Percentiles rank a stretch among this genome's conserved stretches.
Conservation (phyloP, 345 rosid genomes). For the Fremontodendron californicum region DNA sequence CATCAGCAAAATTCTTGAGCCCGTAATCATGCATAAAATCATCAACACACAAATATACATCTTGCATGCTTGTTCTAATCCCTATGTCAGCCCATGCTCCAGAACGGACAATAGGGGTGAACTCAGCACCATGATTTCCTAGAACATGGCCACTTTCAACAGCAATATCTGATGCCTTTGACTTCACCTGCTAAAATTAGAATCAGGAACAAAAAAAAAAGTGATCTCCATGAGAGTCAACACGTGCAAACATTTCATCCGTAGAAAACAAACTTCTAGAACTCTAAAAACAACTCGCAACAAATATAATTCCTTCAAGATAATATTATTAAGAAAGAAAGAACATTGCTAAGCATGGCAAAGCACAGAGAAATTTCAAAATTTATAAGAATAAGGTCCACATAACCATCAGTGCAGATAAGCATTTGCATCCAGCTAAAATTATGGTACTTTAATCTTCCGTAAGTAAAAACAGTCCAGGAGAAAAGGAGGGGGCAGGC, state of each 20-base stretch:
- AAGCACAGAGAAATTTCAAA: neutral
- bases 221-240: neutral
- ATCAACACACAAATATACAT: slow-evolving; percentile 63
- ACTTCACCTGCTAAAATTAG: slow-evolving; percentile 52
- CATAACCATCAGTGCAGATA: neutral
- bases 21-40: slow-evolving; percentile 51
- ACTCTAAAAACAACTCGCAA: neutral
- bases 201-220: slow-evolving; percentile 16
- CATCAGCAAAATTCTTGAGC: slow-evolving; percentile 31
- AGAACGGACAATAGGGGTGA: slow-evolving; percentile 64
- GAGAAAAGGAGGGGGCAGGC: neutral
- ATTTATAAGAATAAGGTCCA: neutral
- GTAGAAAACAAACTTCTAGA: neutral
- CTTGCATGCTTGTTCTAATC: slow-evolving; percentile 73
- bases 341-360: neutral
- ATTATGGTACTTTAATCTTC: neutral
- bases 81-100: slow-evolving; percentile 87
- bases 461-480: neutral
- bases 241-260: neutral
- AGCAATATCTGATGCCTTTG: slow-evolving; percentile 40
- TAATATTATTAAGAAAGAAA: neutral
- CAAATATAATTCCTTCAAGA: neutral
- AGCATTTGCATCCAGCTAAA: neutral
- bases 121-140: slow-evolving; percentile 38
- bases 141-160: slow-evolving; percentile 33